Base-by-base conservation (phyloP, 345 rosid genomes). In the Euclidium syriacum region DNA sequence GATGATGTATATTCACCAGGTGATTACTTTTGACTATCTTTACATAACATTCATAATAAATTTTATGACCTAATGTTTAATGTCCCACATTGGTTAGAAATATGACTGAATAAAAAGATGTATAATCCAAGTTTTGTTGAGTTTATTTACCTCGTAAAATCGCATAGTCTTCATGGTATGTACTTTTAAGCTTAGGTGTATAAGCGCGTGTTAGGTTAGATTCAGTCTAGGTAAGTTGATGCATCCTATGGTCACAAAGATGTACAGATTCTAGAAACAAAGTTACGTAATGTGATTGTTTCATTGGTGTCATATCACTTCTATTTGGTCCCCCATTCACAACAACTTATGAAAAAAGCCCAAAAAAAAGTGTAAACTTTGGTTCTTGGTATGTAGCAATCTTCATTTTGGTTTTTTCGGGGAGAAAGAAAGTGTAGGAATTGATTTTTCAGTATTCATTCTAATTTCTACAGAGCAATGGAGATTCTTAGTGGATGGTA, bases 191-290 rank as follows among this genome's bases (percentile, higher is more conserved):
- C 40, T 9, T 56, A 52, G 47, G 55, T 60, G 67, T 3, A 60
- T 14, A 42, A 43, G 26, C 22, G 49, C 7, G 49, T 52, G 56
- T 61, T 69, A 61, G 73, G 68, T 61, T 61, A 70, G 68, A 62
- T 44, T 62, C 26, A 12, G 41, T 70, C 33, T 48, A 41, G 54
- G 62, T 42, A 44, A 60, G 38, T n/a, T 60, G 62, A 60, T 68
- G 48, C 22, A 49, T 36, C 22, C 8, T 49, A 43, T 67, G 65
- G 65, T 67, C 72, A 67, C 53, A 24, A 23, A 29, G 35, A 58
- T 50, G 53, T 39, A 27, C 22, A 29, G 3, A 49, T 52, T 58
- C 44, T 39, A 33, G 66, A 26, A n/a, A 50, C 8, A 50, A 58
- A 40, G 60, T 40, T 50, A 34, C 16, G 20, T 6, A 12, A 41